Percentiles rank a stretch among this genome's conserved stretches.
These are phyloP conservation scores for Aurantiochytrium sp. DNA, from an alignment of 108 stramenopile species.

Conservation along the genomic window DNA sequence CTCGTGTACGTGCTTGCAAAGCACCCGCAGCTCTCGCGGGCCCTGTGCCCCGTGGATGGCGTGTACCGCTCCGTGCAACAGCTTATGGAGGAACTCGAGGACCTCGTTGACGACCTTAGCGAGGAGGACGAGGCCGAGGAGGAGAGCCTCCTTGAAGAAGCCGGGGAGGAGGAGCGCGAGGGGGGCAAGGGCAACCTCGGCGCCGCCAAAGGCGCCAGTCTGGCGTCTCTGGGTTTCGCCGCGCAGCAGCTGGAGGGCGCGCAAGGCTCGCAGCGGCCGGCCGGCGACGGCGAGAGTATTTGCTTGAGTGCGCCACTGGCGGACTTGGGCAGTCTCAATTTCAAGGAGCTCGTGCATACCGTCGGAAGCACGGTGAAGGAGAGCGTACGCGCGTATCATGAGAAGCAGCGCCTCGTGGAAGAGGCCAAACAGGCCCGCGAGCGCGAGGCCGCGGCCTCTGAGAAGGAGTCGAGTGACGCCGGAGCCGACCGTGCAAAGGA, in stretches of 20 bases:
- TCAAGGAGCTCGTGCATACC: background rate
- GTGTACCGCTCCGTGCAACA: background rate
- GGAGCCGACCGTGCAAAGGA: background rate
- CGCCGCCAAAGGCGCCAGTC: no score
- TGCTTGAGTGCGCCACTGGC: background rate
- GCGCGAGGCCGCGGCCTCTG: no score
- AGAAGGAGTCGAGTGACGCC: background rate
- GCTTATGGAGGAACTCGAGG: constrained; percentile 10
- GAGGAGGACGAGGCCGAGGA: constrained; percentile 5
- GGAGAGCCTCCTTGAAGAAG: background rate
- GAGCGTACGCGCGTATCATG: background rate
- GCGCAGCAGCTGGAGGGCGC: no score
- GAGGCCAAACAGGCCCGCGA: background rate
- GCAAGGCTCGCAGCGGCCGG: no score
- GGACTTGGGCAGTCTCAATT: background rate
- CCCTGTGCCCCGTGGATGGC: background rate
- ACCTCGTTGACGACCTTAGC: constrained; percentile 14
- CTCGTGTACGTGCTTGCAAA: background rate
- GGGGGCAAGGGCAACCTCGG: no score
- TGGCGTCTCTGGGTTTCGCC: no score
- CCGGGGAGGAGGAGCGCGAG: no score
- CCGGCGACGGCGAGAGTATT: no score
- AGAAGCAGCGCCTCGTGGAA: background rate
- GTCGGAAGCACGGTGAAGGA: background rate
- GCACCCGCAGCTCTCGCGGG: background rate